Conservation (phyloP, 2,329 filamentous ascomycete genomes). For the Bertia moriformis region DNA sequence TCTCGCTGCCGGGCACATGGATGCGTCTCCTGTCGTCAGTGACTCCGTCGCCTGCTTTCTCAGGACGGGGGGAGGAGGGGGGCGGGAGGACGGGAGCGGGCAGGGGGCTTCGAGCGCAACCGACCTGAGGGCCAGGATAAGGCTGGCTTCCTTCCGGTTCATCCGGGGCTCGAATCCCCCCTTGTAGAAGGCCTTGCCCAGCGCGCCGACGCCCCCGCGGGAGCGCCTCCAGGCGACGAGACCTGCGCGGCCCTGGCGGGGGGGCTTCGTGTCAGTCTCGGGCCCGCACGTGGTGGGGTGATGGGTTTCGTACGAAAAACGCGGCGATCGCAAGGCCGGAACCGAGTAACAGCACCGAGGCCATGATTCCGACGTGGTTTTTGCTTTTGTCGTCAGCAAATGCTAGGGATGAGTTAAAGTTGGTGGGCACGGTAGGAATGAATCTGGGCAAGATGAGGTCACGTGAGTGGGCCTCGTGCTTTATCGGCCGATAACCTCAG, state of each 20-base stretch:
- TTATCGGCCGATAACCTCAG: no score
- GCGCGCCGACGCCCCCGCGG: slow-evolving; percentile 59
- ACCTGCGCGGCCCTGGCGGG: slow-evolving; percentile 70
- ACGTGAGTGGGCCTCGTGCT: no score
- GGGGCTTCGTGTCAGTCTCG: slow-evolving; percentile 4
- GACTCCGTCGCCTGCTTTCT: slow-evolving; percentile 1
- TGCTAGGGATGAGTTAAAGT: no score
- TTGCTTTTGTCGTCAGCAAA: slow-evolving; percentile 17
- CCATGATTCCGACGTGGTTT: no score
- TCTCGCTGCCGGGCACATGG: slow-evolving; percentile 59
- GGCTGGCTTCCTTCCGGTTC: slow-evolving; percentile 76
- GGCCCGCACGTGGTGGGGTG: no score
- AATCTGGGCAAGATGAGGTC: no score
- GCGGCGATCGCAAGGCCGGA: slow-evolving; percentile 49
- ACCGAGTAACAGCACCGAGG: slow-evolving; percentile 41
- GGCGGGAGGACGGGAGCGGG: not conserved
- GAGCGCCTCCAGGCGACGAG: slow-evolving; percentile 78
- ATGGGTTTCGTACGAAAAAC: slow-evolving; percentile 39
- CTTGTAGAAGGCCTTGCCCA: slow-evolving; percentile 92
- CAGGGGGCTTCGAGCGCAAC: no score
- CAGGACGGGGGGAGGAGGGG: not conserved
- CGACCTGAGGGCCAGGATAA: slow-evolving; percentile 84
- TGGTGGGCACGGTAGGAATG: no score
- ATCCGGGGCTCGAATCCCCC: slow-evolving; percentile 95
- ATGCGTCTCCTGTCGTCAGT: no score